These are phyloP conservation scores for Parsonsia alboflavescens DNA, from an alignment of 257 asterid genomes.

Conservation along the genomic window DNA sequence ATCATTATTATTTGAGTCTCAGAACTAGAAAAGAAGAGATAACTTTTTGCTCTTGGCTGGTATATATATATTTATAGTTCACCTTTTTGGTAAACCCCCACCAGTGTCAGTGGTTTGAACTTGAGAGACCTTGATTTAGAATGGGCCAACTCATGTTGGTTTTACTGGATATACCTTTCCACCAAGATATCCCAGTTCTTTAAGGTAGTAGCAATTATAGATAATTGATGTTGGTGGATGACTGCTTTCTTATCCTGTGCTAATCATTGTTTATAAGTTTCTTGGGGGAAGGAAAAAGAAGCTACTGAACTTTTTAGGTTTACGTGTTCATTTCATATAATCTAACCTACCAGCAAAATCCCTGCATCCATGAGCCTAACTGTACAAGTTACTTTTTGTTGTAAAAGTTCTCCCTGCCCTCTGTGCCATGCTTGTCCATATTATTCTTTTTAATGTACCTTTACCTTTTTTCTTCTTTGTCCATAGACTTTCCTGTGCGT, in stretches of 20 bases:
- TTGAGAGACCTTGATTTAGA: neutral
- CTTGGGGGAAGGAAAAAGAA: constrained; percentile 6
- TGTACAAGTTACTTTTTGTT: constrained; percentile 11
- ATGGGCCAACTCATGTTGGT: neutral
- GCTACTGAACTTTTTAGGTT: constrained; percentile 5
- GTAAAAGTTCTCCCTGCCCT: neutral
- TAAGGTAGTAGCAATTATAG: neutral
- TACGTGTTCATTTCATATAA: neutral
- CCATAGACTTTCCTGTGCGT: neutral
- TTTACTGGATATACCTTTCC: neutral
- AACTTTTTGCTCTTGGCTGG: constrained; percentile 10
- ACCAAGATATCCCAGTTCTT: neutral
- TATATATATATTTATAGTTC: neutral
- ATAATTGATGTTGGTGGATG: constrained; percentile 1
- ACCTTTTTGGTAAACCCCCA: neutral
- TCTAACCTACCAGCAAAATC: constrained; percentile 14
- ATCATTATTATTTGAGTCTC: neutral
- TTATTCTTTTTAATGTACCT: neutral
- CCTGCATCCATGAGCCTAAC: constrained; percentile 15
- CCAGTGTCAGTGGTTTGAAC: neutral
- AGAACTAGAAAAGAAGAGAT: neutral
- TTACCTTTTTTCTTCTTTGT: constrained; percentile 20
- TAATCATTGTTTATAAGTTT: constrained; percentile 9
- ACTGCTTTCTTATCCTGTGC: neutral
- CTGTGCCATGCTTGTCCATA: neutral